Evolutionary conservation across 2,329 filamentous ascomycete species (phyloP).

Genomic region (Fusarium sp.): DNA sequence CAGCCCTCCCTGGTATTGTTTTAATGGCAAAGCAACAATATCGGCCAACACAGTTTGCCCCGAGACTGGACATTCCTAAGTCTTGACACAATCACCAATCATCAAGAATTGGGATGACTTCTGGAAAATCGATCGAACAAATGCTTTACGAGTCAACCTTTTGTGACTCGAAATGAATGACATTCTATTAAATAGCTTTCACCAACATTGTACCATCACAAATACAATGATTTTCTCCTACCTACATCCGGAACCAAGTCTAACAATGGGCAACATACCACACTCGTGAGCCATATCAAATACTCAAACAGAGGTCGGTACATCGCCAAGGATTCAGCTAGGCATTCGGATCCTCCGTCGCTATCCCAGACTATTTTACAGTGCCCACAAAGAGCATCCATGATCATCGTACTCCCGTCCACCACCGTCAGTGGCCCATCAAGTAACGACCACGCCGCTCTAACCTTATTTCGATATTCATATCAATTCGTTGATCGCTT

Average conservation of each 20-base stretch:
- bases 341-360: constrained; percentile 13
- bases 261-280: background rate
- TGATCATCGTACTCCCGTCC: background rate
- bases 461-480: constrained; percentile 16
- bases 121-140: background rate
- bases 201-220: background rate
- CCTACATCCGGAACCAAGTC: background rate
- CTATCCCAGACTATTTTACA: background rate
- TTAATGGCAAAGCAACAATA: background rate
- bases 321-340: background rate
- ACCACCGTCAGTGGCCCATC: constrained; percentile 15
- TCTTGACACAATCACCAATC: background rate
- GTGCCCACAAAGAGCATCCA: background rate
- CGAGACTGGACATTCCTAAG: background rate
- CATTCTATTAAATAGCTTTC: background rate
- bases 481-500: background rate
- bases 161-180: background rate
- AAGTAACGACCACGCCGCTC: constrained; percentile 2
- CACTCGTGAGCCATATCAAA: background rate
- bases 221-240: background rate
- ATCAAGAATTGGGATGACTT: background rate
- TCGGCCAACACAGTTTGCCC: background rate
- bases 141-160: background rate
- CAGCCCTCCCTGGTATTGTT: background rate
- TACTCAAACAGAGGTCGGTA: background rate